These are phyloP conservation scores for Linanthus parryae DNA, from an alignment of 148 eudicot species.

Conservation along the genomic window DNA sequence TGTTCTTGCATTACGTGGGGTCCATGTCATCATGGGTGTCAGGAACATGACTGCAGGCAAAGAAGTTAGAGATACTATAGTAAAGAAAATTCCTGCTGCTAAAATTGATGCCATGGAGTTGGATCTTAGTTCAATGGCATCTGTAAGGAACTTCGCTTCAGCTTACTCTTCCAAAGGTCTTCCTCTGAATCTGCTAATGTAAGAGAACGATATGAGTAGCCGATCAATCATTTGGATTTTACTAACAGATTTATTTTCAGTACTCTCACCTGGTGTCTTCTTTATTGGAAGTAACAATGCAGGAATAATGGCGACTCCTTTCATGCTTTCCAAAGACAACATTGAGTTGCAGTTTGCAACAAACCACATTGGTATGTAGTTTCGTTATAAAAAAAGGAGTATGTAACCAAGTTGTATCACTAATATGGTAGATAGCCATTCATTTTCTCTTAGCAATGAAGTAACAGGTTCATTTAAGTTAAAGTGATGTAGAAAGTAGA, in stretches of 20 bases:
- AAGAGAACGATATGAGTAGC: constrained; percentile 17
- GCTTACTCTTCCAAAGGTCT: constrained; percentile 36
- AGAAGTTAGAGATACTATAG: constrained; percentile 38
- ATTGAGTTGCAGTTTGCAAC: constrained; percentile 84
- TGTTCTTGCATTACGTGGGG: constrained; percentile 78
- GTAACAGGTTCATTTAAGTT: no score
- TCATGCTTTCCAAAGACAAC: constrained; percentile 65
- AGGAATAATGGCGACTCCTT: constrained; percentile 79
- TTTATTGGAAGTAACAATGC: constrained; percentile 61
- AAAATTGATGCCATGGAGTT: constrained; percentile 72
- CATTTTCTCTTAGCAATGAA: no score
- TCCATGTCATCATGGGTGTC: constrained; percentile 71
- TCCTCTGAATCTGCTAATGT: constrained; percentile 66
- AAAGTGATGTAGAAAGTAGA: no score
- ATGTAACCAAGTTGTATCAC: no score
- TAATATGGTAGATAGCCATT: no score
- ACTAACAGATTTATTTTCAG: neutral
- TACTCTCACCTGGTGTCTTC: neutral
- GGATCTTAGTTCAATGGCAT: constrained; percentile 67
- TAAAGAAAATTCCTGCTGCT: constrained; percentile 52
- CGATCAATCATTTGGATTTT: neutral
- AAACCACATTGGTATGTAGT: constrained; percentile 61
- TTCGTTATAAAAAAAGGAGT: no score
- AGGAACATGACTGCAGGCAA: constrained; percentile 48
- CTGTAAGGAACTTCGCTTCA: constrained; percentile 59